Conservation (phyloP, 768 basidiomycete species). For the Strobilomyces dryophilus region DNA sequence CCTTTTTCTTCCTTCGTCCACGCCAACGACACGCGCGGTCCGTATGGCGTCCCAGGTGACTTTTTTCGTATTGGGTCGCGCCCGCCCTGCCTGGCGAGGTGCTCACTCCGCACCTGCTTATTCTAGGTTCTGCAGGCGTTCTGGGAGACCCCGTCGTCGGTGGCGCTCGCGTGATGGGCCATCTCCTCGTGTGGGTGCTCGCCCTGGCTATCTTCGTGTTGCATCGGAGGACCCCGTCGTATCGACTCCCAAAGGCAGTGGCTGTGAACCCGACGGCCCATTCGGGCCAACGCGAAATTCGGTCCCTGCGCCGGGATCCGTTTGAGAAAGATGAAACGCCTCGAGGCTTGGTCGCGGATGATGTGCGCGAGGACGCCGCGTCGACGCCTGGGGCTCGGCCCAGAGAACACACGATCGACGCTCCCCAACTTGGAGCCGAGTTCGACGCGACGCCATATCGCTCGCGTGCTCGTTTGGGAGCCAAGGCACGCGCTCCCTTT, state of each 20-base stretch:
- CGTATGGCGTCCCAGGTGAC: slow-evolving; percentile 3
- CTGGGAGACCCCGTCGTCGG: background rate
- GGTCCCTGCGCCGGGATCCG: background rate
- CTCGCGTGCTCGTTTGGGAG: background rate
- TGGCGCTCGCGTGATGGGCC: background rate
- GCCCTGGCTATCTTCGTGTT: background rate
- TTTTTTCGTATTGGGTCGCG: background rate
- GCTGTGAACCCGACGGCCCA: background rate
- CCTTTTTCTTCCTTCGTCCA: background rate
- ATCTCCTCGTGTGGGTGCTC: slow-evolving; percentile 5
- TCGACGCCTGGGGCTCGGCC: slow-evolving; percentile 7
- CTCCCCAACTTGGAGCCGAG: background rate
- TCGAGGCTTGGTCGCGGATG: background rate
- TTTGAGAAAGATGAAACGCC: background rate
- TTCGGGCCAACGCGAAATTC: background rate
- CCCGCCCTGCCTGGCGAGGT: background rate
- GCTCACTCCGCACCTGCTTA: background rate
- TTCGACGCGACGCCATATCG: background rate
- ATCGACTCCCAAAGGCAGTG: background rate
- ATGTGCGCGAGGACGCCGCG: background rate
- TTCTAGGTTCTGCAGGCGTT: background rate
- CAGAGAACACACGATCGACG: background rate
- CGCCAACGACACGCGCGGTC: background rate
- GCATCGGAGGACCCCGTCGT: background rate
- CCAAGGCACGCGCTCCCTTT: background rate